Base-by-base conservation (phyloP, 2,329 filamentous ascomycete genomes). In the Pestalotiopsis sp. region DNA sequence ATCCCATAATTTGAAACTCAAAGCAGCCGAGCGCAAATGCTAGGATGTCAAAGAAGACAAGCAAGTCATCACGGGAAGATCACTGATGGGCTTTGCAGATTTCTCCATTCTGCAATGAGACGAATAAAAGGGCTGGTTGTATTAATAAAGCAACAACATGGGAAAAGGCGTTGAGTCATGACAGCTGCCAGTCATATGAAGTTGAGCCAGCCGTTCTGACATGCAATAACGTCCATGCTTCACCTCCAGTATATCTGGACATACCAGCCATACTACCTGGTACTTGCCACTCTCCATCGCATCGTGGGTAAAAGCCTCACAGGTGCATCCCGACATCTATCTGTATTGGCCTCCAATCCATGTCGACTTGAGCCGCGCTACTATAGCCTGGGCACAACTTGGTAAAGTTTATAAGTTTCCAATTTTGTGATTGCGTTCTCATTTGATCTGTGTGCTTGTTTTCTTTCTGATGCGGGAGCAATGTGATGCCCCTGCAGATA, bases 1-100 rank as follows among this genome's bases (percentile, higher is more conserved):
- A 23, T n/a, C 36, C n/a, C n/a, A 12, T 62, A 36, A 62, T 62
- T 39, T 62, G 59, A 62, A 62, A 62, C 59, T 39, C 27, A 20
- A 36, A 62, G 36, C 59, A 62, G 27, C 59, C 59, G 31, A 62
- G 59, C 59, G 17, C 27, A 27, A 36, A 36, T 36, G 36, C 59
- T 36, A 62, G 31, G 57, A n/a, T 14, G 23, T 36, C 58, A 31
- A 9, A 36, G 23, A 36, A 36, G 20, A 60, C 12, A 52, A 3
- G 59, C n/a, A 62, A 20, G 59, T 27, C 59, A 62, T 27, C 38
- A 23, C 57, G 27, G 13, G 38, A 36, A 27, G 27, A 27, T 39
- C n/a, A 27, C 25, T 62, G 25, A 62, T 39, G 36, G 59, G 59
- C 20, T 62, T 31, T 20, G 59, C 45, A 52, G n/a, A 9, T 52